Evolutionary conservation across 78 protist genomes (phyloP), one percentile per base, ranked within the genome.

Genomic region (Emiliania huxleyi): DNA sequence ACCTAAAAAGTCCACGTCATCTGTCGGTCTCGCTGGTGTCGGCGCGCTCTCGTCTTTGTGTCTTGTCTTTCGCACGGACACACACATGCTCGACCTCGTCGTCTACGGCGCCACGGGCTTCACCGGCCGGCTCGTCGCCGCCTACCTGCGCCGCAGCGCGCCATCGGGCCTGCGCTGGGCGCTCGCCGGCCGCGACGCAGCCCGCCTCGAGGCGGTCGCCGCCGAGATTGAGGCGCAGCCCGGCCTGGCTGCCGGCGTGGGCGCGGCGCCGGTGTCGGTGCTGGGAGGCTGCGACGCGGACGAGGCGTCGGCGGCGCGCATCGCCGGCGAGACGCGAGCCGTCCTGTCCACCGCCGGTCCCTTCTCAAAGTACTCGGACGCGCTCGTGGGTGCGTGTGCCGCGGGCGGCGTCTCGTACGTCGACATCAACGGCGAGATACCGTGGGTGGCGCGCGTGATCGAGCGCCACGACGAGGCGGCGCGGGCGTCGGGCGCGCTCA

Each of bases 331-430:
- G 29, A 69, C 95, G 69, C 2, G 81, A 35, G 90, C 69, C 44
- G 92, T 95, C 38, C 26, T 90, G 15, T 29, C 94, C 55, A 91
- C 96, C 81, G 94, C 89, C 25, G 94, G 95, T 35, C 95, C 95
- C 12, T 94, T 45, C 69, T 5, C 15, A n/a, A 6, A 0, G 35
- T 26, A 8, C 90, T 93, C 94, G 8, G 19, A 11, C 29, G 19
- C 38, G 2, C 62, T 94, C 29, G 89, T 94, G 6, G 52, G 49
- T 35, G 95, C 94, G 29, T 94, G 95, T 56, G 77, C 75, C 12
- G 18, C 5, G 19, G 2, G 18, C 12, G 89, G 88, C 35, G 29
- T 90, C 1, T 33, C 37, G 44, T 94, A 94, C 42, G 48, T 38
- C 69, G 95, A 94, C 88, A 69, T 92, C 35, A 91, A 91, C 42